Base-by-base conservation (phyloP, 768 basidiomycete species). In the Daedaleopsis sinensis region DNA sequence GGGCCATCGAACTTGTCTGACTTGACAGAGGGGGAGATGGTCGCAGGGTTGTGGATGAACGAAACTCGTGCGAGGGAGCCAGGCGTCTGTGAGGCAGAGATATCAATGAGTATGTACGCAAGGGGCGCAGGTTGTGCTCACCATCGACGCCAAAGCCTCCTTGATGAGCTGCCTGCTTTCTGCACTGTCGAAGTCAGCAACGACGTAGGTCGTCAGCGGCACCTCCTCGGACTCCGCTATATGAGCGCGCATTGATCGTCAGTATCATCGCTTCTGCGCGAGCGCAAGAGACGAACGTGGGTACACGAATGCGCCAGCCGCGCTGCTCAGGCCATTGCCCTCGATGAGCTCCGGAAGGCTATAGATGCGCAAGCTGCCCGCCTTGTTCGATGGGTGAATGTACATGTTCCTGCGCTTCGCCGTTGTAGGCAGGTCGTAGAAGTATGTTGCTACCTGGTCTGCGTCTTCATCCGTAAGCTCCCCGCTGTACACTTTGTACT, bases 371-470 rank as follows among this genome's bases (percentile, higher is more conserved):
- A 91, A 70, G 39, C 77, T 76, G 18, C 79, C 79, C 3, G 79
- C 68, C 37, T 75, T 78, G 15, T 75, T 74, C 9, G 77, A 68
- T 0, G 89, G 85, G 67, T 86, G 84, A 56, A 98, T 87, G 69
- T 90, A 85, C 27, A 75, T 78, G 73, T 94, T 98, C n/a, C 97
- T 77, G 12, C 89, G 81, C 57, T 80, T 77, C 44, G 79, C 79
- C 0, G 92, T 86, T 0, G 84, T 84, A 0, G 95, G 91, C 7
- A 95, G 81, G 67, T 96, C 93, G 70, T 96, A 98, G 77, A 98
- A 98, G 75, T 91, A 94, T 15, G 81, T 89, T 35, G 83, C 74
- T 56, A 92, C 81, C 36, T 80, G 78, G 7, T 76, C 76, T 9
- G 73, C 73, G 43, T 80, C 74, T 1, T 79, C 80, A 48, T 91